Base-by-base conservation (phyloP, 371 early-diverging fungal genomes). In the Apophysomyces ossiformis region DNA sequence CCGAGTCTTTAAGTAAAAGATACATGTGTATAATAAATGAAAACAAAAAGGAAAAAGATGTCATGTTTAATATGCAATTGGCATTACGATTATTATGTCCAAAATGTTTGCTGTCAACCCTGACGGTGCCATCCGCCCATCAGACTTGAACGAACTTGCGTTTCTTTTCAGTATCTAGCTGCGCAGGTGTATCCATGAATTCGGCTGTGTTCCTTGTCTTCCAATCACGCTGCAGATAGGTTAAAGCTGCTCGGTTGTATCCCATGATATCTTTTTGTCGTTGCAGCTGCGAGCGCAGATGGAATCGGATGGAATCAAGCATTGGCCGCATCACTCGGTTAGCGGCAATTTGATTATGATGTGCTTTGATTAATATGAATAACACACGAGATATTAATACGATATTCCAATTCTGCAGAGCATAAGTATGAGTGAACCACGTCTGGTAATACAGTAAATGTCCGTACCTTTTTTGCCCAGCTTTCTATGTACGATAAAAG, bases 311-410 rank as follows among this genome's bases (percentile, higher is more conserved):
- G 12, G 87, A 86, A 58, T 87, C 87, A n/a, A 97, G 83, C 79
- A 87, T 87, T 57, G 88, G 84, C 16, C 90, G 90, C 88, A 94
- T 85, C 58, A 88, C 72, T 57, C 92, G 87, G 58, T 89, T 91
- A 15, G 92, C 86, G 8, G 86, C 89, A 50, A 95, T 88, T 80
- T 93, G 94, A 72, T 87, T 85, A 72, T 95, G 95, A 76, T 96
- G 94, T 13, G 87, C 85, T 66, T 86, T 86, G 66, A 96, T 87
- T 65, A 97, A 72, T 68, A 89, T 89, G 71, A 90, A 89, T 57
- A 96, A 76, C 43, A 96, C 84, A 21, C 95, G 90, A 68, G 93
- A 90, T 1, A 91, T 84, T 13, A 96, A 72, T 36, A 85, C 71
- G 59, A 90, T 85, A 78, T 90, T 94, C 90, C 90, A 92, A 44